phyloP scores from a whole-genome alignment of 768 basidiomycete species.

The Leccinum imitatum region DNA sequence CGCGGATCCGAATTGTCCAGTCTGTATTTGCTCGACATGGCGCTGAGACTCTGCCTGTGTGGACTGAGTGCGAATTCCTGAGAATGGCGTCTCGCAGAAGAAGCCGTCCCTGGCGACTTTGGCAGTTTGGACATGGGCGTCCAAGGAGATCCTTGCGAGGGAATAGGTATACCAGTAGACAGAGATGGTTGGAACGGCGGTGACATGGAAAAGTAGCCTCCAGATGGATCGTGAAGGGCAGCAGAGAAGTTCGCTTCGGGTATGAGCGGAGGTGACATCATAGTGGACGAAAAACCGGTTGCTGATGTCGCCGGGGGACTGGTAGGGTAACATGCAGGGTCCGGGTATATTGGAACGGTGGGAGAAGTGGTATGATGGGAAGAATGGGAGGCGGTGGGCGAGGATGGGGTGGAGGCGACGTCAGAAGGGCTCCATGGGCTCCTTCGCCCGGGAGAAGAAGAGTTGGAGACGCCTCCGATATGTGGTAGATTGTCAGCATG shows the following conservation, averaged over 20 bases:
- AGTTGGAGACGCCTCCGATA: constrained; percentile 16
- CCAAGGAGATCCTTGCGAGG: constrained; percentile 22
- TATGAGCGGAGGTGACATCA: constrained; percentile 10
- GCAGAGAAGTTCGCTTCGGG: constrained; percentile 17
- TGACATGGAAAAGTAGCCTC: constrained; percentile 15
- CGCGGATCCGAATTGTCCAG: constrained; percentile 20
- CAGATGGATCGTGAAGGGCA: constrained; percentile 14
- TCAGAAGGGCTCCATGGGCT: constrained; percentile 22
- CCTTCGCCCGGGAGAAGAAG: constrained; percentile 38
- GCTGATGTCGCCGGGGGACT: constrained; percentile 10
- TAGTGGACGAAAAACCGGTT: constrained; percentile 8
- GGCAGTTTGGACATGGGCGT: constrained; percentile 5
- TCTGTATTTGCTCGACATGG: constrained; percentile 28
- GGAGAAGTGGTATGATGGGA: constrained; percentile 24
- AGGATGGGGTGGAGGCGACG: constrained; percentile 23
- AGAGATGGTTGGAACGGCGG: constrained; percentile 14
- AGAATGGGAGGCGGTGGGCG: constrained; percentile 23
- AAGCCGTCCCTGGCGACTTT: constrained; percentile 7
- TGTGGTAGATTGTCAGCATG: constrained; percentile 20
- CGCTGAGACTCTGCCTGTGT: constrained; percentile 20
- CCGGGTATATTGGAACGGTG: constrained; percentile 22
- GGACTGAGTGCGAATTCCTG: constrained; percentile 22
- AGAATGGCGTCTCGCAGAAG: constrained; percentile 17
- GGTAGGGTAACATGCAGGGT: constrained; percentile 17
- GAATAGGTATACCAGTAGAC: constrained; percentile 8